A percentile compares a stretch with the other conserved stretches of the same genome.
Evolutionary conservation across 2,329 filamentous ascomycete species (phyloP).

Genomic region (Botrytis sinoallii): DNA sequence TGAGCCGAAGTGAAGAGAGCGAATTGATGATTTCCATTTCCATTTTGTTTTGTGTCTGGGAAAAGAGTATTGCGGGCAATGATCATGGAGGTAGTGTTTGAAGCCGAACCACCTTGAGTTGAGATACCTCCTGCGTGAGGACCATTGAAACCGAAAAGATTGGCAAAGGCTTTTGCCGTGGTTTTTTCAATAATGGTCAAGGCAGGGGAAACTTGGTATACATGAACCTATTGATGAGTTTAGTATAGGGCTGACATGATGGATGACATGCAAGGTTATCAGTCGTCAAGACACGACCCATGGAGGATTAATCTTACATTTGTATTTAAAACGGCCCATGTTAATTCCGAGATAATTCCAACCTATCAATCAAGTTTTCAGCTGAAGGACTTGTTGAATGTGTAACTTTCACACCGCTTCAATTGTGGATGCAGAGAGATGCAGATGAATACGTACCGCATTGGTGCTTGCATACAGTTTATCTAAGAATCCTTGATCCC

Average conservation of each 20-base stretch:
- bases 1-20: slow-evolving; percentile 85
- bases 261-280: not conserved
- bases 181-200: slow-evolving; percentile 84
- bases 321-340: slow-evolving; percentile 84
- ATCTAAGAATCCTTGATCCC: slow-evolving; percentile 94
- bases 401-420: slow-evolving; percentile 3
- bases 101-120: slow-evolving; percentile 76
- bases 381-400: not conserved
- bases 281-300: not conserved
- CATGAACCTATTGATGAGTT: slow-evolving; percentile 59
- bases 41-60: slow-evolving; percentile 70
- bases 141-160: slow-evolving; percentile 71
- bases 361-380: slow-evolving; percentile 48
- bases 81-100: slow-evolving; percentile 81
- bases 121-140: slow-evolving; percentile 65
- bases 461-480: slow-evolving; percentile 93
- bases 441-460: slow-evolving; percentile 51
- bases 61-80: slow-evolving; percentile 84
- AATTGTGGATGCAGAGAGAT: slow-evolving; percentile 14
- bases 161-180: slow-evolving; percentile 69
- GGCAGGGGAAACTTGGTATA: slow-evolving; percentile 90
- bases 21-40: slow-evolving; percentile 65
- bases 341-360: slow-evolving; percentile 78
- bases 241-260: not conserved
- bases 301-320: slow-evolving; percentile 55